Base-by-base conservation (phyloP, 352 stramenopile species). In the Thalassiosira delicatula region DNA sequence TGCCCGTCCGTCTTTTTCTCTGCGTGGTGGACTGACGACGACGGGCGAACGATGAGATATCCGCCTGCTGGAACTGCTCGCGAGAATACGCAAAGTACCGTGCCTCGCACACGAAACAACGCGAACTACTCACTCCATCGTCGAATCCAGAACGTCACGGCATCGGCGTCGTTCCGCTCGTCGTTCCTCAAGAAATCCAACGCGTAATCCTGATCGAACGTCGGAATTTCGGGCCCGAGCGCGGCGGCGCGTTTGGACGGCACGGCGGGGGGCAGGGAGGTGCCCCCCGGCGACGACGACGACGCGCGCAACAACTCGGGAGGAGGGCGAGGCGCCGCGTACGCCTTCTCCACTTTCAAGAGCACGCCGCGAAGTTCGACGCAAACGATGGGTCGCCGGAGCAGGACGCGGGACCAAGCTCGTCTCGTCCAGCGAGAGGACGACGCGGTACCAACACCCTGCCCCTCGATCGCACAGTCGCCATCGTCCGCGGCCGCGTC, bases 261-360 rank as follows among this genome's bases (percentile, higher is more conserved):
- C 56, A 81, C 23, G n/a, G 60, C 44, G 30, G 60, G 53, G 46
- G 75, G 67, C 11, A 73, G 8, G 32, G 5, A 56, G 37, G 9
- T 40, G 61, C 40, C 14, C 35, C 5, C 40, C 25, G 27, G 46
- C 12, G 17, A 35, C 37, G 54, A 25, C n/a, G n/a, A n/a, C n/a
- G n/a, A n/a, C n/a, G n/a, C n/a, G n/a, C n/a, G n/a, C n/a, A n/a
- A n/a, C 44, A 80, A 70, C 29, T 80, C 60, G 53, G 37, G 3
- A 49, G 79, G 71, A 30, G 80, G 70, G 0, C 70, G 44, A 37
- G 84, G 84, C 42, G 79, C 79, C 65, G 88, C 32, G 49, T 90
- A 90, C 21, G 69, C 59, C 71, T 90, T 90, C 70, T 90, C 84
- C 8, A 86, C 57, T 30, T 79, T 23, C 14, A 88, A 65, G 11